Evolutionary conservation across 2,329 filamentous ascomycete species (phyloP).

Genomic region (Aspergillus sp.): DNA sequence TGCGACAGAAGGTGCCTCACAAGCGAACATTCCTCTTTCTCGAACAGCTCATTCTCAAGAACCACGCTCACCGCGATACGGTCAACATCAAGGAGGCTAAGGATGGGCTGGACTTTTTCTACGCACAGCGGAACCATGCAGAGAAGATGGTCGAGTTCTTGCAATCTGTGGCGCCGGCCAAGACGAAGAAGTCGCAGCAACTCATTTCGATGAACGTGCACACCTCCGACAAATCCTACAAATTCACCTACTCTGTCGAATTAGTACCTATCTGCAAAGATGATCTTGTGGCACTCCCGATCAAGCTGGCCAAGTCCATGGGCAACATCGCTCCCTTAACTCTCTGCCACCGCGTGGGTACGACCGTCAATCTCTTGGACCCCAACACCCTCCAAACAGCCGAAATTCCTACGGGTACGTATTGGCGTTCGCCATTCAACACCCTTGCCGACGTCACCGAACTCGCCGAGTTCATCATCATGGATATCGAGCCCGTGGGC

Average conservation of each 20-base stretch:
- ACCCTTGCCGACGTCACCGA: constrained; percentile 76
- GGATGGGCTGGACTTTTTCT: constrained; percentile 95
- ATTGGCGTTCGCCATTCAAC: constrained; percentile 84
- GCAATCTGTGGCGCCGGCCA: constrained; percentile 68
- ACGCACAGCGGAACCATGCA: constrained; percentile 77
- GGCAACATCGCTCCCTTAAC: constrained; percentile 84
- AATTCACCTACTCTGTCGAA: constrained; percentile 85
- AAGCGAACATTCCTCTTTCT: constrained; percentile 79
- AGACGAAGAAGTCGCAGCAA: constrained; percentile 78
- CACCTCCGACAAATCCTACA: constrained; percentile 84
- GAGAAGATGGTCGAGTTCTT: constrained; percentile 90
- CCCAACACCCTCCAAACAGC: constrained; percentile 84
- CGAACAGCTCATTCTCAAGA: constrained; percentile 93
- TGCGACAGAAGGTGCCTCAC: constrained; percentile 92
- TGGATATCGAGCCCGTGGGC: constrained; percentile 81
- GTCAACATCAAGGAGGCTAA: constrained; percentile 98
- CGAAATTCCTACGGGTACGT: constrained; percentile 72
- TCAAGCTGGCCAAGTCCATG: constrained; percentile 75
- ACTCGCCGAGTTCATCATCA: constrained; percentile 83
- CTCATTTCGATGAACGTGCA: constrained; percentile 90
- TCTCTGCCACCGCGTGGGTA: constrained; percentile 82
- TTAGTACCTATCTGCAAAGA: constrained; percentile 95
- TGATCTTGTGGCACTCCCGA: constrained; percentile 85
- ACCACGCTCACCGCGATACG: constrained; percentile 80
- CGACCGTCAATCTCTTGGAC: constrained; percentile 80